Evolutionary conservation across 2,329 filamentous ascomycete species (phyloP), one percentile per base, ranked within the genome.

Genomic region (Orbilia quercus): DNA sequence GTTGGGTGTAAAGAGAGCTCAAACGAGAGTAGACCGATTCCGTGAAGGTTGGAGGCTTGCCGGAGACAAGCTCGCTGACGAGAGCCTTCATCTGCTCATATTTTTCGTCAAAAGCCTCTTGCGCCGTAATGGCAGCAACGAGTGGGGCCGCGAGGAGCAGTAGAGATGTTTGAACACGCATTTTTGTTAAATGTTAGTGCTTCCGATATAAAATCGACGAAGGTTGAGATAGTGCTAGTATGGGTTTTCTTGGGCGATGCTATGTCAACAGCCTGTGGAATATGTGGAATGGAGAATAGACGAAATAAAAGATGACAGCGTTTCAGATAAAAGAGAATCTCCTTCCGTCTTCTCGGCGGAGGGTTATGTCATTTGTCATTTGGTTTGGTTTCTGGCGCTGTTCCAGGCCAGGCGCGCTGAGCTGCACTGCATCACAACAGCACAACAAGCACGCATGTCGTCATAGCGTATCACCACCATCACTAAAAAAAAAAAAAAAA

Each of bases 31-130:
- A 87, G 1, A 94, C 89, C 70, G 90, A 92, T 78, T 96, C 90
- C 0, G 89, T 92, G 77, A 92, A 96, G 12, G 88, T 87, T 0
- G 91, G 89, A 79, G 96, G 91, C 79, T 89, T 91, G 59, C 90
- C 92, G 42, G 85, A 82, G 12, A 96, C 83, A 0, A 96, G 83
- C 80, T 96, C 91, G 1, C 89, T 90, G 12, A 96, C 85, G 1
- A 95, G 84, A 11, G 85, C 86, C 79, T 89, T 88, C 3, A 96
- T 85, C 23, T 87, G 87, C 3, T 86, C 85, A 76, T 91, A 93
- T 77, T 91, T 38, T 40, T 74, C 69, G n/a, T 74, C 69, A 16
- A 55, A 42, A 22, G 34, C 60, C 23, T 74, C 69, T 4, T 48
- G 38, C n/a, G 51, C 44, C 12, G 48, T 42, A 6, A 42, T 64